These are phyloP conservation scores for Psilocybe tampanensis DNA, from an alignment of 768 basidiomycete genomes.

Conservation along the genomic window DNA sequence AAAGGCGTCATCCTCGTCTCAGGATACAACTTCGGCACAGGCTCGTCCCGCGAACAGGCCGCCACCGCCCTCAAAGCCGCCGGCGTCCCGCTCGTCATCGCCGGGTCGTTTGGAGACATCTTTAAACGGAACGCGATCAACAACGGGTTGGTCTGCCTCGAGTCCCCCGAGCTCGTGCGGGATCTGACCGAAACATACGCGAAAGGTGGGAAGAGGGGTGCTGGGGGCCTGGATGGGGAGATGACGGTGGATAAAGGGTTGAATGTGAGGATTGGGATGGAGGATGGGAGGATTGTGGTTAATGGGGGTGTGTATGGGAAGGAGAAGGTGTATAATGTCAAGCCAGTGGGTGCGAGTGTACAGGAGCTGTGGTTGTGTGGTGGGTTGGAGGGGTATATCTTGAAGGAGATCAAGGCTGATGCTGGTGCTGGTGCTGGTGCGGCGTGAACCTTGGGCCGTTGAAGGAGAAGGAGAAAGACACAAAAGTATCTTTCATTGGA, in stretches of 20 bases:
- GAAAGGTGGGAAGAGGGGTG: constrained; percentile 71
- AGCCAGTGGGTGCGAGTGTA: constrained; percentile 88
- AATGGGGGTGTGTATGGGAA: constrained; percentile 36
- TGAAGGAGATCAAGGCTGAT: constrained; percentile 64
- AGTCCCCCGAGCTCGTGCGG: constrained; percentile 85
- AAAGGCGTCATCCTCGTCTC: constrained; percentile 81
- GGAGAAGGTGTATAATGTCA: constrained; percentile 60
- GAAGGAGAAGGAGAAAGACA: background rate
- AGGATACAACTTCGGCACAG: constrained; percentile 98
- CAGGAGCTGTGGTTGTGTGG: constrained; percentile 98
- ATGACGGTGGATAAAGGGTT: constrained; percentile 80
- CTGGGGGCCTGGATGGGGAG: constrained; percentile 81
- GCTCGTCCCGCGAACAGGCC: constrained; percentile 97
- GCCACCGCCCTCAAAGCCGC: constrained; percentile 96
- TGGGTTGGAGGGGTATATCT: constrained; percentile 89
- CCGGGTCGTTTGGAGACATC: constrained; percentile 99
- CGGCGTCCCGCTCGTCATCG: constrained; percentile 89
- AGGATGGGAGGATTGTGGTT: constrained; percentile 69
- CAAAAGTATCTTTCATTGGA: background rate
- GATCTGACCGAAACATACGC: constrained; percentile 81
- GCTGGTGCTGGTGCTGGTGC: constrained; percentile 3
- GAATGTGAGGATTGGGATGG: constrained; percentile 66
- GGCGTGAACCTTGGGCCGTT: background rate
- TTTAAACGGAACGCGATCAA: constrained; percentile 99
- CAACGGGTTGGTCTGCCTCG: constrained; percentile 94